Base-by-base conservation (phyloP, 805 yeast genomes). In the Candida manassasensis region DNA sequence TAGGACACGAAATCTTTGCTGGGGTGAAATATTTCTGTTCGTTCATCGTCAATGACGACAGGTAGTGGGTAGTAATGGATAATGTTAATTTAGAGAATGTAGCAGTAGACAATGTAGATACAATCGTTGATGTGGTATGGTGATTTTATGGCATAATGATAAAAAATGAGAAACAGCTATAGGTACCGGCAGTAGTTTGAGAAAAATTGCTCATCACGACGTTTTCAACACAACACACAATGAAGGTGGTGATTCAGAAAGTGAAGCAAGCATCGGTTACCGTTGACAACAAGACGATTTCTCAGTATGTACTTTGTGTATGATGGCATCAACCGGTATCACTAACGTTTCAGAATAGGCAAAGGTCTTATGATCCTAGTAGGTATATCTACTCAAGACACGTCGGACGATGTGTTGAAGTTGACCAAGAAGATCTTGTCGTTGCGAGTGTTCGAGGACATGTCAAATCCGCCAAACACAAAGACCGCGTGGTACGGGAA, bases 181-280 rank as follows among this genome's bases (percentile, higher is more conserved):
- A n/a, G n/a, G n/a, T n/a, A n/a, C n/a, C n/a, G n/a, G n/a, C n/a
- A n/a, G n/a, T n/a, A n/a, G n/a, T n/a, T n/a, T n/a, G n/a, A n/a
- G n/a, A n/a, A n/a, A n/a, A n/a, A n/a, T n/a, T n/a, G n/a, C n/a
- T n/a, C n/a, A n/a, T n/a, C n/a, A n/a, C n/a, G n/a, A n/a, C n/a
- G n/a, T n/a, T n/a, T n/a, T 25, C 28, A 25, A 15, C 28, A 25
- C 28, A 25, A n/a, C 14, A 4, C n/a, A 17, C 12, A 9, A 29
- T 90, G 98, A 81, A 79, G 55, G 86, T 89, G 3, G 96, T 93
- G 1, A 75, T 93, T 21, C 98, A 93, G 54, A 78, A 84, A 51
- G 97, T 90, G 5, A 84, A 83, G 42, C 71, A 74, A 31, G 97
- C 97, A 0, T 82, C 95, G 0, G 98, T 93, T 0, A 76, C 86